Percentiles rank a stretch among this genome's conserved stretches.
These are phyloP conservation scores for Agastache rugosa DNA, from an alignment of 257 asterid genomes.

Conservation along the genomic window DNA sequence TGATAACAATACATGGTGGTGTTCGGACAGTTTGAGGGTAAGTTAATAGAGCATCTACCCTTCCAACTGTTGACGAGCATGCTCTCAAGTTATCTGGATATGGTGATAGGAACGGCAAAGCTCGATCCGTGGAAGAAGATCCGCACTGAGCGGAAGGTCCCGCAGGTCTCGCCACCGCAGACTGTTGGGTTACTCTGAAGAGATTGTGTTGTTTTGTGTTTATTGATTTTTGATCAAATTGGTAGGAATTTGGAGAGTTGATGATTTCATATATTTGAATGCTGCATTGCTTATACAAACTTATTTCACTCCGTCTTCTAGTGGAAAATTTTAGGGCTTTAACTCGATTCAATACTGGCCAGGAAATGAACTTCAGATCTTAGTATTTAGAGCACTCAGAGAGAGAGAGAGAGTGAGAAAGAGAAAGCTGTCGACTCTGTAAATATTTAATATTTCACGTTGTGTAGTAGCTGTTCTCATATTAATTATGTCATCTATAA, in stretches of 20 bases:
- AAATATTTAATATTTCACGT: no score
- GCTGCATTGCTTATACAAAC: background rate
- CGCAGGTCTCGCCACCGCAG: background rate
- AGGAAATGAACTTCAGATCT: background rate
- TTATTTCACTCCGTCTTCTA: background rate
- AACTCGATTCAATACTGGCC: background rate
- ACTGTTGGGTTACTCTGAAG: no score
- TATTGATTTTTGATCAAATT: background rate
- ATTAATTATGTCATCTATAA: background rate
- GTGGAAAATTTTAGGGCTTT: background rate
- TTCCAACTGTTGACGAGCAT: background rate
- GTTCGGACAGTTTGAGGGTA: constrained; percentile 6
- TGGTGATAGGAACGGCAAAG: background rate
- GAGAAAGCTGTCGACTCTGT: no score
- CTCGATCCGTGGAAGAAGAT: background rate
- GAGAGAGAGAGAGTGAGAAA: background rate
- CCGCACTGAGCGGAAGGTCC: background rate
- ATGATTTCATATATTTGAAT: background rate
- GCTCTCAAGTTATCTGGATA: background rate
- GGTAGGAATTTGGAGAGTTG: background rate
- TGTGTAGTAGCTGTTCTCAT: background rate
- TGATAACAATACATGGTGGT: background rate
- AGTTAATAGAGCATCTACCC: background rate
- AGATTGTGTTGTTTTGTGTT: background rate
- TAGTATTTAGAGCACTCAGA: background rate